Evolutionary conservation across 768 basidiomycete species (phyloP), one percentile per base, ranked within the genome.

Genomic region (Tulasnella sp.): DNA sequence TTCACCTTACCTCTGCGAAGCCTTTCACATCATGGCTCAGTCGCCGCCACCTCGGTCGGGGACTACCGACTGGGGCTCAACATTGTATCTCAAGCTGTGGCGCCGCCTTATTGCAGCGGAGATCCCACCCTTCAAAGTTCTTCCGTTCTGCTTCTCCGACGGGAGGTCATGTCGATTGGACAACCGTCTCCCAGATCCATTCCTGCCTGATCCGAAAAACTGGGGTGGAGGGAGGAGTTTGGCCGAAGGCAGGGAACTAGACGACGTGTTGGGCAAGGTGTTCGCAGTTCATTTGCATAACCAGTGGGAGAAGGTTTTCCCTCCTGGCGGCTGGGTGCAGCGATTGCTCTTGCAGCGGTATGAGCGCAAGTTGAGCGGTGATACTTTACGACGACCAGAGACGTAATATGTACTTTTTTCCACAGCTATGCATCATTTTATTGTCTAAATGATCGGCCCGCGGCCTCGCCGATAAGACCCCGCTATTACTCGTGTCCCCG

Each of bases 1-100:
- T 85, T 98, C 97, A 2, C 95, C 97, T 1, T 99, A 98, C 86
- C 91, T 99, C 62, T 98, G 97, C 87, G 96, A 98, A 86, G 94
- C 96, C 2, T 96, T 98, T 86, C 92, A 97, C 84, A 87, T 96
- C 83, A 98, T 99, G 91, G 87, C 90, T 0, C 89, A 90, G 14
- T 92, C 92, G 2, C 85, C 91, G 0, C 88, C 92, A 2, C 97
- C 96, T 0, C 89, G 90, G 2, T 86, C 91, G 24, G 91, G 92
- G 62, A 92, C 95, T 34, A 96, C 96, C 10, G 96, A 97, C 85
- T 98, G 97, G 97, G 97, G 97, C 27, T 90, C 96, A 0, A 88
- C 92, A 12, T 91, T 98, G 77, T 99, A 99, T 86, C 88, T 93
- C 83, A 95, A 95, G 83, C 91, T 98, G 38, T 96, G 94, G 90